A percentile compares a stretch with the other conserved stretches of the same genome.
Evolutionary conservation across 1,139 yeast species (phyloP).

Genomic region (Candida labiduridarum): DNA sequence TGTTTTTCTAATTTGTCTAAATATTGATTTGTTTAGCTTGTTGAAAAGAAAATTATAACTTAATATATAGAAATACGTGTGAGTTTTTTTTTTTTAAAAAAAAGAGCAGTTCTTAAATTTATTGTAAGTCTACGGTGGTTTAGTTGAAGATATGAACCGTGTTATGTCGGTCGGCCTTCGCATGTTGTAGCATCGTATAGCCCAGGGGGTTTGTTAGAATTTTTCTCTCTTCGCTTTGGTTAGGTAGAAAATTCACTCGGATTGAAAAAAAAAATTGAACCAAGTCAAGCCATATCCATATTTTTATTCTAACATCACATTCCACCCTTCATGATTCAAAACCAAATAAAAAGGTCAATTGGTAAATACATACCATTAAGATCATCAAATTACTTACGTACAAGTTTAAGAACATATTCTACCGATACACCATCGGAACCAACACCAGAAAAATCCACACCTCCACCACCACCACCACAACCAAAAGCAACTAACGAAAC

Average conservation of each 20-base stretch:
- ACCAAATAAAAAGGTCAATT: constrained; percentile 6
- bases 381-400: background rate
- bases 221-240: background rate
- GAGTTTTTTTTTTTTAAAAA: background rate
- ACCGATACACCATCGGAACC: constrained; percentile 3
- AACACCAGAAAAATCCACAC: constrained; percentile 5
- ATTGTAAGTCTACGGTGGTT: background rate
- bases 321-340: constrained; percentile 2
- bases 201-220: background rate
- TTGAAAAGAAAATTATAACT: background rate
- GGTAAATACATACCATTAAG: constrained; percentile 6
- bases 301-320: no score
- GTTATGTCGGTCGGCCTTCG: background rate
- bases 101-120: no score
- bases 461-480: constrained; percentile 9
- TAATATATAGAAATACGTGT: constrained; percentile 5
- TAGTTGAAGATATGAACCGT: no score
- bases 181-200: background rate
- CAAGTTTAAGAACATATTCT: constrained; percentile 7
- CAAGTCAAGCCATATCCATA: no score
- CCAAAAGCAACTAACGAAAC: constrained; percentile 30
- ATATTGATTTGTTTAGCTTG: constrained; percentile 3
- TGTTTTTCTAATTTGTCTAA: background rate
- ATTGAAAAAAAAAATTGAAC: background rate
- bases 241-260: background rate